Conservation (phyloP, 192 early-diverging fungal species). For the Dissophora globulifera region DNA sequence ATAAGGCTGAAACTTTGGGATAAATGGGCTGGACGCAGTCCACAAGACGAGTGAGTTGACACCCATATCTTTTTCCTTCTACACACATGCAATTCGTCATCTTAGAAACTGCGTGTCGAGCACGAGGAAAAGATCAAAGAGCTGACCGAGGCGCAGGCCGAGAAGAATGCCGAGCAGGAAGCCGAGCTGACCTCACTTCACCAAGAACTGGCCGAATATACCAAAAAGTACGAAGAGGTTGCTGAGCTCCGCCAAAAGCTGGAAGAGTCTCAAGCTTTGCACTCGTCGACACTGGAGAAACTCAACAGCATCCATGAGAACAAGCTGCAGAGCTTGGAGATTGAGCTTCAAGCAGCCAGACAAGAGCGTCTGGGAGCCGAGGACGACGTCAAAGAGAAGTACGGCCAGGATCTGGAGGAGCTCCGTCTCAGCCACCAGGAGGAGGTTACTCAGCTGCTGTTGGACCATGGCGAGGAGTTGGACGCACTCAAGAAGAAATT, state of each 20-base stretch:
- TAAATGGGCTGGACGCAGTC: no score
- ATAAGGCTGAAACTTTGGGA: background rate
- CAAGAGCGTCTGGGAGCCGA: slow-evolving; percentile 42
- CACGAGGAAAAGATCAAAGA: slow-evolving; percentile 47
- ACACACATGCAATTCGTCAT: background rate
- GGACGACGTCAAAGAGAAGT: slow-evolving; percentile 34
- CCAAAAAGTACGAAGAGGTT: slow-evolving; percentile 41
- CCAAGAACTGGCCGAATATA: slow-evolving; percentile 33
- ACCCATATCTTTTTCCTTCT: background rate
- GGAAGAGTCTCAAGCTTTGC: slow-evolving; percentile 43
- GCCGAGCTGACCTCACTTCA: slow-evolving; percentile 42
- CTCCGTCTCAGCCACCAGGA: slow-evolving; percentile 31
- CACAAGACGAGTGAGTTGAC: background rate
- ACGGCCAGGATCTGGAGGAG: slow-evolving; percentile 40
- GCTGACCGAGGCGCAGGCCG: slow-evolving; percentile 26
- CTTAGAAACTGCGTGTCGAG: slow-evolving; percentile 47
- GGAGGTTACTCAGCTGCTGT: slow-evolving; percentile 24
- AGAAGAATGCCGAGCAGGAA: slow-evolving; percentile 37
- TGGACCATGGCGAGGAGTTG: slow-evolving; percentile 30
- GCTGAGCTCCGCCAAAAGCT: slow-evolving; percentile 28
- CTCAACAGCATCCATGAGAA: slow-evolving; percentile 51
- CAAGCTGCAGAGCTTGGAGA: slow-evolving; percentile 45
- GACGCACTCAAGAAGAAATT: slow-evolving; percentile 23
- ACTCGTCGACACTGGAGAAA: slow-evolving; percentile 39
- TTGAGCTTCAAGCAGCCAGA: slow-evolving; percentile 47